These are phyloP conservation scores for Wallacemonas sp. DNA, from an alignment of 208 protist species.

Conservation along the genomic window DNA sequence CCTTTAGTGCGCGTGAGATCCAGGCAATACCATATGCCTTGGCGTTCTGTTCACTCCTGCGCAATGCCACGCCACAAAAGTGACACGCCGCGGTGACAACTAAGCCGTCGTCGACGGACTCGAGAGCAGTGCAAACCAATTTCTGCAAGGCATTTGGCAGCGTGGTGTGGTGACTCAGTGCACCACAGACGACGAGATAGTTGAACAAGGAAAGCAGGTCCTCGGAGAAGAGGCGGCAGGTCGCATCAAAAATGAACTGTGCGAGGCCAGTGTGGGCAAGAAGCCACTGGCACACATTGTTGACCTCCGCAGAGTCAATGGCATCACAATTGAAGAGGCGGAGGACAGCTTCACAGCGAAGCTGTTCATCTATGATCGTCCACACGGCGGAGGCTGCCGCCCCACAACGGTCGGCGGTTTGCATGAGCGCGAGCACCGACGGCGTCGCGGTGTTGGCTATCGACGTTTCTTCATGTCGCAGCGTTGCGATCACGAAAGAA, in stretches of 20 bases:
- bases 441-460: conserved; percentile 22
- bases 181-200: conserved; percentile 63
- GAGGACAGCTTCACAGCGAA: conserved; percentile 54
- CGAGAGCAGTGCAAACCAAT: conserved; percentile 31
- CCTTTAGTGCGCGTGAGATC: conserved; percentile 25
- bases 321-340: conserved; percentile 75
- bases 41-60: conserved; percentile 51
- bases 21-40: conserved; percentile 40
- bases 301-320: conserved; percentile 42
- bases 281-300: conserved; percentile 40
- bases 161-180: conserved; percentile 41
- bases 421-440: conserved; percentile 25
- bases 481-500: conserved; percentile 1
- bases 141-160: conserved; percentile 31
- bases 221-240: conserved; percentile 42
- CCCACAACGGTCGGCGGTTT: conserved; percentile 11
- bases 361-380: conserved; percentile 29
- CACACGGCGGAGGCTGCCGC: conserved; percentile 22
- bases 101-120: conserved; percentile 27
- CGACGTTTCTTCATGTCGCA: conserved; percentile 17
- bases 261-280: conserved; percentile 41
- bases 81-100: conserved; percentile 60
- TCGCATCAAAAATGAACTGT: conserved; percentile 41
- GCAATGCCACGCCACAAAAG: conserved; percentile 57
- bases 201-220: conserved; percentile 77